A percentile compares a stretch with the other conserved stretches of the same genome.
Conservation (phyloP, 306 rosid genomes). For the Quercus aquifolioides region DNA sequence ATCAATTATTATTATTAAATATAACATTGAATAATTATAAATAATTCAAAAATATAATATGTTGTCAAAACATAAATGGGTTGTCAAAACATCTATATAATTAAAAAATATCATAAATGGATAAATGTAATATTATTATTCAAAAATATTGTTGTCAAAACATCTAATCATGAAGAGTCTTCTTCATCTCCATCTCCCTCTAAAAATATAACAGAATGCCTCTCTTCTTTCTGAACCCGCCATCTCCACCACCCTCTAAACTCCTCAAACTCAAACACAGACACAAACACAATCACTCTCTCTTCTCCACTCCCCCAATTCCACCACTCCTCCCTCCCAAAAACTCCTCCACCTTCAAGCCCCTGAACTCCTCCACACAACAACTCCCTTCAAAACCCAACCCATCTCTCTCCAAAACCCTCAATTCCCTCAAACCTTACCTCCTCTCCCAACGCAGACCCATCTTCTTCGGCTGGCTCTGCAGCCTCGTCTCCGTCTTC, state of each 20-base stretch:
- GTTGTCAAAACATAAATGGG: no score
- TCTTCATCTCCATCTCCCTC: neutral
- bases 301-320: neutral
- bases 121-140: no score
- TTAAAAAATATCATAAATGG: no score
- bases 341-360: constrained; percentile 1
- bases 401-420: constrained; percentile 18
- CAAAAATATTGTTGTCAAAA: no score
- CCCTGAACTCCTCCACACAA: constrained; percentile 21
- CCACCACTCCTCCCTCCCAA: neutral
- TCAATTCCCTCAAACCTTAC: constrained; percentile 50
- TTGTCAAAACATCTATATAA: no score
- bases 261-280: constrained; percentile 5
- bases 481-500: constrained; percentile 62
- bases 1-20: no score
- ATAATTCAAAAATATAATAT: no score
- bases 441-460: constrained; percentile 37
- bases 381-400: constrained; percentile 10
- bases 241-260: constrained; percentile 5
- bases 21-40: no score
- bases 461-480: constrained; percentile 73
- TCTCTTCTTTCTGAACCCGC: constrained; percentile 14
- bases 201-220: neutral
- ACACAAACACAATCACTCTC: constrained; percentile 9
- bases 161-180: no score